Percentiles rank a stretch among this genome's conserved stretches.
These are phyloP conservation scores for Candida boidinii DNA, from an alignment of 805 yeast species.

Conservation along the genomic window DNA sequence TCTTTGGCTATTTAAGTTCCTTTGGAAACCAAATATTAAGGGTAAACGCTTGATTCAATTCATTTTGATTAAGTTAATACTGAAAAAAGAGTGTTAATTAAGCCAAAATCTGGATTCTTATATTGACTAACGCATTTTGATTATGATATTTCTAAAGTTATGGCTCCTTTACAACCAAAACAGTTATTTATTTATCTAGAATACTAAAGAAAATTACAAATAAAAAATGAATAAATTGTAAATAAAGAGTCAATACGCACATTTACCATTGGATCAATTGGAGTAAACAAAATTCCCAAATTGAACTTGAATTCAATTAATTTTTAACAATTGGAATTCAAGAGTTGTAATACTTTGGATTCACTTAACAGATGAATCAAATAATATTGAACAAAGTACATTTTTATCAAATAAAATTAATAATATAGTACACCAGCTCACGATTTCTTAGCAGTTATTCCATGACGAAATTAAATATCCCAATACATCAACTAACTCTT, in stretches of 20 bases:
- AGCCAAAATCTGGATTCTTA: slow-evolving; percentile 68
- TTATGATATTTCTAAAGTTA: slow-evolving; percentile 52
- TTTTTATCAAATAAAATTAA: no score
- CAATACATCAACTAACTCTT: no score
- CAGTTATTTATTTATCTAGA: not conserved
- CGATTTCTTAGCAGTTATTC: no score
- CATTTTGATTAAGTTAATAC: slow-evolving; percentile 56
- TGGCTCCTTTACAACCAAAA: slow-evolving; percentile 27
- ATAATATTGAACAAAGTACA: no score
- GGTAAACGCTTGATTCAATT: slow-evolving; percentile 83
- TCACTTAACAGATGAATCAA: no score
- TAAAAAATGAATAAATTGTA: not conserved
- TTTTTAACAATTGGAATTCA: no score
- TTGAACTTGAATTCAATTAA: no score
- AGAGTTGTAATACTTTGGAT: no score
- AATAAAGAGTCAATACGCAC: slow-evolving; percentile 14
- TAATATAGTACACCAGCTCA: no score
- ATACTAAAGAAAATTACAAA: not conserved
- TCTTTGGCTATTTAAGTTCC: slow-evolving; percentile 51
- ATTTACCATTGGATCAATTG: slow-evolving; percentile 65
- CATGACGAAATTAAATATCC: no score
- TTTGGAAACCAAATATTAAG: slow-evolving; percentile 46
- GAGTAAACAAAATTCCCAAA: slow-evolving; percentile 64
- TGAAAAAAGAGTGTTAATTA: slow-evolving; percentile 65
- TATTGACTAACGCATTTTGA: slow-evolving; percentile 71